Evolutionary conservation across 2,329 filamentous ascomycete species (phyloP).

Genomic region (Gaeumannomyces sp.): DNA sequence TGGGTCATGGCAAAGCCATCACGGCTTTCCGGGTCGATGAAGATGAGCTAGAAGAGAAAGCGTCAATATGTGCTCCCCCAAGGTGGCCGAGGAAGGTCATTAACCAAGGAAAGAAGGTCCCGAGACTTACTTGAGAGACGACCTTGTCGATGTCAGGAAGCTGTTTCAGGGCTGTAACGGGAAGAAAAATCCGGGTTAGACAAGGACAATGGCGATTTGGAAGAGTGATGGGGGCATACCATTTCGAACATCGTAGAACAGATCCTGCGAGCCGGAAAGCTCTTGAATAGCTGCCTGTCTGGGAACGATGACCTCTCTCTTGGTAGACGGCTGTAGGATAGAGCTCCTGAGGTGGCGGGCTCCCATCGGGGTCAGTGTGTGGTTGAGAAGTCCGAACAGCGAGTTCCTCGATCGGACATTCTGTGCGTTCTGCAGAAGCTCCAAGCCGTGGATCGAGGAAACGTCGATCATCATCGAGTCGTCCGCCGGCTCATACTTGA

Average conservation of each 20-base stretch:
- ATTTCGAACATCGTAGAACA: slow-evolving; percentile 70
- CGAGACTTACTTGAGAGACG: slow-evolving; percentile 56
- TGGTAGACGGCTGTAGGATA: slow-evolving; percentile 81
- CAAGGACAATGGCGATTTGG: background rate
- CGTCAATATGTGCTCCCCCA: background rate
- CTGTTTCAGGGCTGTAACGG: slow-evolving; percentile 55
- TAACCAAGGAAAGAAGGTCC: background rate
- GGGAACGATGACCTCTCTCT: slow-evolving; percentile 53
- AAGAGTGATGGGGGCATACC: slow-evolving; percentile 36
- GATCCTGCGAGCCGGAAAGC: slow-evolving; percentile 72
- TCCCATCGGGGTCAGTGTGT: slow-evolving; percentile 85
- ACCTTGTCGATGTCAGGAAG: slow-evolving; percentile 77
- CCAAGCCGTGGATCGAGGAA: slow-evolving; percentile 77
- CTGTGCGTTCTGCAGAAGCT: slow-evolving; percentile 83
- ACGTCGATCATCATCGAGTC: slow-evolving; percentile 95
- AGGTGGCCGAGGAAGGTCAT: background rate
- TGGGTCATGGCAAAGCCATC: slow-evolving; percentile 34
- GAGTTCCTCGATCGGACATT: slow-evolving; percentile 73
- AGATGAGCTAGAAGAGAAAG: background rate
- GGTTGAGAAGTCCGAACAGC: slow-evolving; percentile 78
- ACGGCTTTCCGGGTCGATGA: slow-evolving; percentile 63
- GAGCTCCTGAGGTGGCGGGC: slow-evolving; percentile 75
- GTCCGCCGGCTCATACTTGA: slow-evolving; percentile 82
- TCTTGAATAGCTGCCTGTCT: slow-evolving; percentile 83
- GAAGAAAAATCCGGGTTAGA: slow-evolving; percentile 14